These are phyloP conservation scores for Lycium barbarum DNA, from an alignment of 257 asterid genomes.

Conservation along the genomic window DNA sequence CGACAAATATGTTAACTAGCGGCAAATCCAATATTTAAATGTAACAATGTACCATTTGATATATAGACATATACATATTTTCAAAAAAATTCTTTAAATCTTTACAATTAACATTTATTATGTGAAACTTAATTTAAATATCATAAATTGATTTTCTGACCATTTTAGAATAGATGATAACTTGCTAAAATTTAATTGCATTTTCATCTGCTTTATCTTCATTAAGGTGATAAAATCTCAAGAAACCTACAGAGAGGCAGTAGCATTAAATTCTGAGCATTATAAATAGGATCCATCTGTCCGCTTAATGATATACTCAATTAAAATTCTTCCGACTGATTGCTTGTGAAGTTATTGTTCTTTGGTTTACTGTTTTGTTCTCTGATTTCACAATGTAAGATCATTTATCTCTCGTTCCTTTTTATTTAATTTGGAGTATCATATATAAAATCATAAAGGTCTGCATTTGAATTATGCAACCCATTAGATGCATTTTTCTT, in stretches of 20 bases:
- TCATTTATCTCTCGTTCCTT: background rate
- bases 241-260: background rate
- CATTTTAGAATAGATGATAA: background rate
- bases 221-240: background rate
- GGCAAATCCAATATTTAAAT: background rate
- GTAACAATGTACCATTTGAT: too few relatives aligned
- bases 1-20: background rate
- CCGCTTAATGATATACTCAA: background rate
- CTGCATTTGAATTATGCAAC: background rate
- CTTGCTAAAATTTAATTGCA: background rate
- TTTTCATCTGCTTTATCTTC: background rate
- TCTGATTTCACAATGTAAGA: background rate
- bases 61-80: too few relatives aligned
- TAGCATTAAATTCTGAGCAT: background rate
- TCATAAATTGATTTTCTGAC: background rate
- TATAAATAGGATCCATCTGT: background rate
- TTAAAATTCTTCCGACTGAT: background rate
- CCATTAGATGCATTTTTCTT: too few relatives aligned
- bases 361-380: background rate
- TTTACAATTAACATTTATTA: background rate
- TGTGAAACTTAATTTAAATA: background rate
- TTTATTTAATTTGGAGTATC: background rate
- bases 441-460: background rate
- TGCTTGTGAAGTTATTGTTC: too few relatives aligned
- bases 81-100: background rate